phyloP scores from a whole-genome alignment of 2,329 filamentous ascomycete genomes.

The Fusarium verrucosum region DNA sequence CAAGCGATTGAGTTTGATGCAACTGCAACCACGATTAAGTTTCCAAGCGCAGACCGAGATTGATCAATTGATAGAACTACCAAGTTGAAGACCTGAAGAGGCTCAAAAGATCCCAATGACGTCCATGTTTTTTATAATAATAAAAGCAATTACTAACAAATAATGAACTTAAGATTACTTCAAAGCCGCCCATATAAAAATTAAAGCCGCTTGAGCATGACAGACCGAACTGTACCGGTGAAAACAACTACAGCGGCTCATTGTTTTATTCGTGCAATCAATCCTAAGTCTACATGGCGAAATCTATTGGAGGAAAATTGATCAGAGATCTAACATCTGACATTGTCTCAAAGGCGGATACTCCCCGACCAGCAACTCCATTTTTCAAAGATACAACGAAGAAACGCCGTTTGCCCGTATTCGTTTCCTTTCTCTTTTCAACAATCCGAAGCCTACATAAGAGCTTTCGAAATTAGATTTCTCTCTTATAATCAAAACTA shows the following conservation, averaged over 20 bases:
- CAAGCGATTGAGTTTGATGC: neutral
- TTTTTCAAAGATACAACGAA: neutral
- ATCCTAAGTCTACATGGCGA: neutral
- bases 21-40: neutral
- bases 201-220: too few species aligned
- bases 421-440: slow-evolving; percentile 3
- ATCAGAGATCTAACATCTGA: neutral
- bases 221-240: neutral
- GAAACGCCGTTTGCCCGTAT: neutral
- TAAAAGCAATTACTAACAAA: too few species aligned
- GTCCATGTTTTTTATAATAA: too few species aligned
- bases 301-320: neutral
- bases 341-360: neutral
- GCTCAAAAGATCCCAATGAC: too few species aligned
- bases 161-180: too few species aligned
- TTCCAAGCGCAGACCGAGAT: neutral
- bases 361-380: neutral
- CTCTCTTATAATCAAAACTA: neutral
- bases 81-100: too few species aligned
- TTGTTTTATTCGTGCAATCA: neutral
- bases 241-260: neutral
- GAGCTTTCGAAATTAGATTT: neutral
- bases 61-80: too few species aligned
- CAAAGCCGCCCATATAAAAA: too few species aligned
- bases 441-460: neutral